Conservation (phyloP, 441 rosid species). For the Erodium trifolium region DNA sequence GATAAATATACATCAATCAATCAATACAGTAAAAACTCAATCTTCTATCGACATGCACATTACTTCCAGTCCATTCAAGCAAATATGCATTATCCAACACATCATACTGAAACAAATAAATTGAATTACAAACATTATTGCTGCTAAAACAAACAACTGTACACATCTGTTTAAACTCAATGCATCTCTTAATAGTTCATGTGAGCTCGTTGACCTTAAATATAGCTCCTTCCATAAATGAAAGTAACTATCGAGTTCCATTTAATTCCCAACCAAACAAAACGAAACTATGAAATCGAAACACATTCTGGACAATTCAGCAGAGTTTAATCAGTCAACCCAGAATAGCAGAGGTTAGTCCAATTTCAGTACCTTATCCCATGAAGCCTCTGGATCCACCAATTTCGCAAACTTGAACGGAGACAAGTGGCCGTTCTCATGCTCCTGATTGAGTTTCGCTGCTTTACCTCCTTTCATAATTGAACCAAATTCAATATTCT, state of each 20-base stretch:
- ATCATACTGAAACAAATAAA: too few relatives aligned
- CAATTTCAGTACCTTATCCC: neutral
- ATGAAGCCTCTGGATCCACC: constrained; percentile 54
- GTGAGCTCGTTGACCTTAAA: neutral
- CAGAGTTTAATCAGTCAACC: neutral
- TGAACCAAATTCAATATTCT: neutral
- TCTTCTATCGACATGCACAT: too few relatives aligned
- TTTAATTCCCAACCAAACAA: too few relatives aligned
- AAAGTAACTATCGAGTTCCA: neutral
- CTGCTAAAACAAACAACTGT: neutral
- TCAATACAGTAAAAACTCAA: too few relatives aligned
- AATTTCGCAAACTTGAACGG: constrained; percentile 59
- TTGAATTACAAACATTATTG: too few relatives aligned
- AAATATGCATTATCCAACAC: neutral
- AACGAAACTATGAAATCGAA: too few relatives aligned
- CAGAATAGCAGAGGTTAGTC: neutral
- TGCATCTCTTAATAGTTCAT: neutral
- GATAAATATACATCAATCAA: neutral
- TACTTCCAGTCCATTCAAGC: too few relatives aligned
- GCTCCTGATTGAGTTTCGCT: neutral
- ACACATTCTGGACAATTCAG: constrained; percentile 21
- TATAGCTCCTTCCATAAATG: neutral
- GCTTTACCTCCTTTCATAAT: neutral
- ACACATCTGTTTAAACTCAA: too few relatives aligned
- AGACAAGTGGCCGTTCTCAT: constrained; percentile 50